Evolutionary conservation across 352 stramenopile genomes (phyloP).

Genomic region (Phytophthora europaea): DNA sequence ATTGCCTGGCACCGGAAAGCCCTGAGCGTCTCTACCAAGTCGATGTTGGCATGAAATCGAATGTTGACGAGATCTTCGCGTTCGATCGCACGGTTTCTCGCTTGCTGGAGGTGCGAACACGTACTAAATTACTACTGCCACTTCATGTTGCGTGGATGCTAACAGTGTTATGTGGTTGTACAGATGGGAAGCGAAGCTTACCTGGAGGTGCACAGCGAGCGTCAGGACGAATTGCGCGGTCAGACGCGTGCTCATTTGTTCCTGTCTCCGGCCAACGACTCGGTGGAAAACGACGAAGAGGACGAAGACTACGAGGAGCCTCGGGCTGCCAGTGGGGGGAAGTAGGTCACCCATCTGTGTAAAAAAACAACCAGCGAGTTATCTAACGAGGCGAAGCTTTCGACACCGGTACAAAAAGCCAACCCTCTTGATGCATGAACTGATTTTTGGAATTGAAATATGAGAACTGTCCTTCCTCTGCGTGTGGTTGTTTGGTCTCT

Average conservation of each 20-base stretch:
- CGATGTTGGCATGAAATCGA: slow-evolving; percentile 59
- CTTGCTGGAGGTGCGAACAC: slow-evolving; percentile 71
- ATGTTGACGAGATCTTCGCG: slow-evolving; percentile 86
- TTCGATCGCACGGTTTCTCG: slow-evolving; percentile 91
- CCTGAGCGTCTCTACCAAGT: slow-evolving; percentile 75
- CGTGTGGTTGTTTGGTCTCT: no score
- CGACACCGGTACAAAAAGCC: neutral
- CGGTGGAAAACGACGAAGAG: slow-evolving; percentile 28
- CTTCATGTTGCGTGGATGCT: neutral
- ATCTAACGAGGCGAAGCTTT: slow-evolving; percentile 5
- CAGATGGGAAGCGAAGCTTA: slow-evolving; percentile 85
- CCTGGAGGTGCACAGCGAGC: slow-evolving; percentile 60
- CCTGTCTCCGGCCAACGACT: slow-evolving; percentile 21
- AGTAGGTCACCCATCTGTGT: slow-evolving; percentile 23
- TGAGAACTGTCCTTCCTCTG: neutral
- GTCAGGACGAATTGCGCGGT: slow-evolving; percentile 26
- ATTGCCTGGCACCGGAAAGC: slow-evolving; percentile 74
- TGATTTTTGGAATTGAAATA: slow-evolving; percentile 24
- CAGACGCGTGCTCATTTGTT: slow-evolving; percentile 37
- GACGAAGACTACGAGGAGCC: slow-evolving; percentile 34
- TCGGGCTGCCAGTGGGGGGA: slow-evolving; percentile 30
- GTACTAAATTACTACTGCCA: neutral
- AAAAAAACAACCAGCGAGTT: slow-evolving; percentile 5
- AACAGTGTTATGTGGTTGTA: slow-evolving; percentile 1
- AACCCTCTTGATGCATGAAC: slow-evolving; percentile 2